Evolutionary conservation across 257 asterid species (phyloP), one percentile per base, ranked within the genome.

Genomic region (Nicotiana undulata): DNA sequence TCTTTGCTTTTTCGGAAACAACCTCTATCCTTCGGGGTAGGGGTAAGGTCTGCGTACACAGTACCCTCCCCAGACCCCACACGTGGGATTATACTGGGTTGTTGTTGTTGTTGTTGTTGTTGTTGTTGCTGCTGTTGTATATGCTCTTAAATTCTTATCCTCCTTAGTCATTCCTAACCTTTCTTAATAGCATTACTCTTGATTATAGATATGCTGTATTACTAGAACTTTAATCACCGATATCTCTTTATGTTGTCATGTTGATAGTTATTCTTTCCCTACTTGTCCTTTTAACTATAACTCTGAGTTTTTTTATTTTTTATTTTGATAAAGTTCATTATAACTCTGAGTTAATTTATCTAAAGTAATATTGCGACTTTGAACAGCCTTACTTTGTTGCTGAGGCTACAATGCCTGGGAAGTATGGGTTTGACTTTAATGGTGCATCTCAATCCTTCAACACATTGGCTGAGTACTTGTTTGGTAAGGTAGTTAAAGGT

Each of bases 401-500:
- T 24, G 98, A 94, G 91, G 92, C 96, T 55, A 90, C 91, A 59
- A 93, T 94, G 98, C 98, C 98, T 56, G 93, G 97, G 83, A 90
- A 90, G 84, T 51, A 83, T 80, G 98, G 97, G 32, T 93, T 93
- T 80, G 97, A 90, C 83, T 86, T 93, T 77, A 82, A 85, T 83
- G 98, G 97, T 28, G 88, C 98, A 58, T 92, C 97, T 63, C 91
- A 79, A 81, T 93, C 98, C 79, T 91, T 94, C 89, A 93, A 94
- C 64, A 89, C 84, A 46, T 81, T 94, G 85, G 95, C 97, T 13
- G 98, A 83, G 85, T 94, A 93, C 90, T 89, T 94, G 94, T 94
- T 93, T 49, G 98, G 98, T 93, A 93, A 94, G 98, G 98, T 94
- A 94, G 85, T 86, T 80, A 44, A 77, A 78, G 77, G 60, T n/a